phyloP scores from a whole-genome alignment of 108 stramenopile species.

The Cylindrotheca closterium region DNA sequence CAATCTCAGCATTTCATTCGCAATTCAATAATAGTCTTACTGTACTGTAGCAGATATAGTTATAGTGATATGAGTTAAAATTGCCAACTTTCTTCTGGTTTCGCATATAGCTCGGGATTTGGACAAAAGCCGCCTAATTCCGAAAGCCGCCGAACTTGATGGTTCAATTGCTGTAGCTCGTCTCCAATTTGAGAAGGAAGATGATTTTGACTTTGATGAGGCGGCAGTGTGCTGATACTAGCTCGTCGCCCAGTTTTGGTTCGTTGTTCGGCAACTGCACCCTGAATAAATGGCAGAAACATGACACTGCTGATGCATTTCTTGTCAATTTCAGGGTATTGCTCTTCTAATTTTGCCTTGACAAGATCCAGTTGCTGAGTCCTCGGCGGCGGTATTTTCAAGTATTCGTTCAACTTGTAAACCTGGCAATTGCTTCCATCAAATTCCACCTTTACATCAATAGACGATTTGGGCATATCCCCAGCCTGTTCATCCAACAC shows the following conservation, averaged over 20 bases:
- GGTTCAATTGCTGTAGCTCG: too few species aligned
- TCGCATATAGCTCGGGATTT: too few species aligned
- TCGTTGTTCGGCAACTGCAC: not conserved
- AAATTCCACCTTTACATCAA: conserved; percentile 25
- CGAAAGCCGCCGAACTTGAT: too few species aligned
- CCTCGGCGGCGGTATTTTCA: conserved; percentile 38
- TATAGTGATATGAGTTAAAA: too few species aligned
- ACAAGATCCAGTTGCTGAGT: conserved; percentile 21
- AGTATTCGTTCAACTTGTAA: conserved; percentile 32
- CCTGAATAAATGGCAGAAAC: conserved; percentile 17
- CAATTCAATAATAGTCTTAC: too few species aligned
- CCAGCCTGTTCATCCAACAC: conserved; percentile 26
- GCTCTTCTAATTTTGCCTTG: conserved; percentile 28
- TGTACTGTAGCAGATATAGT: too few species aligned
- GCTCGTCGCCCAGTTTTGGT: conserved; percentile 9
- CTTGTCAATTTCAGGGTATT: conserved; percentile 26
- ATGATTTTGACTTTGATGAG: too few species aligned
- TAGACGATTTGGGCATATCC: conserved; percentile 28
- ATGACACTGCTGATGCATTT: not conserved
- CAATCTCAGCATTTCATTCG: too few species aligned
- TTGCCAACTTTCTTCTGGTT: too few species aligned
- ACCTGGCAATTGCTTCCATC: conserved; percentile 2
- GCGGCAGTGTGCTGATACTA: too few species aligned
- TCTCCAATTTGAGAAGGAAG: too few species aligned
- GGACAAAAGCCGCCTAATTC: too few species aligned